A percentile compares a stretch with the other conserved stretches of the same genome.
Conservation (phyloP, 1,139 yeast species). For the Entelexis sorbosivorans region DNA sequence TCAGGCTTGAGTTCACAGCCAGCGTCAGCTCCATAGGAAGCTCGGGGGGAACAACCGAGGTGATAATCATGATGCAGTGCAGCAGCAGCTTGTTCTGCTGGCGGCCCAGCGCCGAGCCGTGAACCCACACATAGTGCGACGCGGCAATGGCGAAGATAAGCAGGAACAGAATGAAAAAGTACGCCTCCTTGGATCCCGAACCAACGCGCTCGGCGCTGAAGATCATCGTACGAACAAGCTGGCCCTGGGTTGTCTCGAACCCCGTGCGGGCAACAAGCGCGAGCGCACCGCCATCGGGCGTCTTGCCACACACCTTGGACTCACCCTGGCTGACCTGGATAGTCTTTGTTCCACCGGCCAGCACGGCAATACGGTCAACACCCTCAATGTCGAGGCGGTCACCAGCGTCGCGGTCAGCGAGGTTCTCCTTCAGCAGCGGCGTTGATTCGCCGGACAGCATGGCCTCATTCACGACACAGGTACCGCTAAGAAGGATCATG, state of each 20-base stretch:
- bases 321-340: constrained; percentile 58
- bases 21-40: constrained; percentile 97
- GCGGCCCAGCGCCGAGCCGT: constrained; percentile 93
- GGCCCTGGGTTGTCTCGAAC: constrained; percentile 95
- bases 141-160: constrained; percentile 90
- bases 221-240: constrained; percentile 94
- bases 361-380: constrained; percentile 73
- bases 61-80: constrained; percentile 89
- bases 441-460: constrained; percentile 98
- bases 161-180: constrained; percentile 80
- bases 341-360: constrained; percentile 96
- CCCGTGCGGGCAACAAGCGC: constrained; percentile 92
- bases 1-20: constrained; percentile 89
- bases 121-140: constrained; percentile 96
- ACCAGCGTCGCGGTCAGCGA: constrained; percentile 64
- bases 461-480: constrained; percentile 92
- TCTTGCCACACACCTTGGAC: constrained; percentile 35
- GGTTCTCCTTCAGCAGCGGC: constrained; percentile 85
- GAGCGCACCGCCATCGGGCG: constrained; percentile 85
- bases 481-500: constrained; percentile 68
- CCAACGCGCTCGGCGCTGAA: constrained; percentile 94
- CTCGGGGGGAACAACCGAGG: constrained; percentile 98
- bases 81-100: constrained; percentile 83
- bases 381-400: constrained; percentile 68
- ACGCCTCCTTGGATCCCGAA: constrained; percentile 90